A percentile compares a stretch with the other conserved stretches of the same genome.
Conservation (phyloP, 345 rosid species). For the Gossypium anomalum region DNA sequence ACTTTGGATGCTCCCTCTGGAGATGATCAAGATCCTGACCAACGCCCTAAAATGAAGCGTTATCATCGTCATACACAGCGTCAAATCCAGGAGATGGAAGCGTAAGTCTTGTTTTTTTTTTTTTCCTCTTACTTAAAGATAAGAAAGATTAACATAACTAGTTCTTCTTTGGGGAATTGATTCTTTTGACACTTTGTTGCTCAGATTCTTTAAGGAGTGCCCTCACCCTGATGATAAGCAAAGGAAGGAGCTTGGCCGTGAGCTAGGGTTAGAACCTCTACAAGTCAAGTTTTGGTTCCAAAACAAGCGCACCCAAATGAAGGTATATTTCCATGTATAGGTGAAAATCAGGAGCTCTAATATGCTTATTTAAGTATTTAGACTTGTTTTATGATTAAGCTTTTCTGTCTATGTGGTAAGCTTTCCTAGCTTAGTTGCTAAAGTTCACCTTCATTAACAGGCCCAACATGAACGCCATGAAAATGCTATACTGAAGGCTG, state of each 20-base stretch:
- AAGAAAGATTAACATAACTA: not conserved
- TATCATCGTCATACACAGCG: constrained; percentile 92
- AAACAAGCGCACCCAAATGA: constrained; percentile 96
- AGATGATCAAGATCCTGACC: constrained; percentile 74
- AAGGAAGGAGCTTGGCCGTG: constrained; percentile 80
- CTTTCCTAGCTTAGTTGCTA: not conserved
- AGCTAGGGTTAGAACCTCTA: constrained; percentile 73
- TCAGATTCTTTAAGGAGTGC: constrained; percentile 85
- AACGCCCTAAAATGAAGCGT: constrained; percentile 73
- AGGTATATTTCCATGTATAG: constrained; percentile 37
- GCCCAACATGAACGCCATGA: constrained; percentile 90
- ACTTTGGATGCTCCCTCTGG: constrained; percentile 51
- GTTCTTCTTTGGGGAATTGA: not conserved
- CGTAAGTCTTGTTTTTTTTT: constrained; percentile 44
- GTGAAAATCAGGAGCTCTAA: not conserved
- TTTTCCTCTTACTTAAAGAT: not conserved
- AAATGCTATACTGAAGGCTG: constrained; percentile 70
- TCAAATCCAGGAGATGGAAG: constrained; percentile 93
- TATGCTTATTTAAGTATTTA: not conserved
- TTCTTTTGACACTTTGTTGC: constrained; percentile 4
- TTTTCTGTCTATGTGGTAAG: not conserved
- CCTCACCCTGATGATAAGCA: constrained; percentile 98
- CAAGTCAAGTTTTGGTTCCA: constrained; percentile 99
- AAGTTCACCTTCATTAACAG: constrained; percentile 27
- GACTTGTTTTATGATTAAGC: not conserved